Evolutionary conservation across 208 protist genomes (phyloP).

Genomic region (Balamuthia mandrillaris): DNA sequence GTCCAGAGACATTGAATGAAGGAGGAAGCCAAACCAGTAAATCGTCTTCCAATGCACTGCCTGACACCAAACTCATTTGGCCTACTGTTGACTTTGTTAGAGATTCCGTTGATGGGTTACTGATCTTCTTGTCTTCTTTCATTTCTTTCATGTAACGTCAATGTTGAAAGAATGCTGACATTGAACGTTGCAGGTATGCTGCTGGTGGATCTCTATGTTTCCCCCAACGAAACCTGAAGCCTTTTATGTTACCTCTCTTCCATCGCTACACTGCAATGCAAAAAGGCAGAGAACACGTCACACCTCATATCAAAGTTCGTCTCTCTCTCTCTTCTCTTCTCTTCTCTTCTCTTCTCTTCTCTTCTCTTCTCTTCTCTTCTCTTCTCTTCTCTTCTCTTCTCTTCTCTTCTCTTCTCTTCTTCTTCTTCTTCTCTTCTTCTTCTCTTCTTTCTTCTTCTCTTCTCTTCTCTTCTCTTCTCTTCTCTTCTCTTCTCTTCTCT

Average conservation of each 20-base stretch:
- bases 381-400: background rate
- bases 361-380: background rate
- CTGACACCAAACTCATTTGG: background rate
- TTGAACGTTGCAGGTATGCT: background rate
- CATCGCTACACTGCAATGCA: background rate
- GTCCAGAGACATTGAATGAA: too few species aligned
- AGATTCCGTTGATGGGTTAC: constrained; percentile 25
- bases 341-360: background rate
- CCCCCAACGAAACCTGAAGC: background rate
- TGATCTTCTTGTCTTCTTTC: too few species aligned
- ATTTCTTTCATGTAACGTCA: background rate
- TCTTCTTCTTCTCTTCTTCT: background rate
- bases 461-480: too few species aligned
- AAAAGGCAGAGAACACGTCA: background rate
- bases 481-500: too few species aligned
- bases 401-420: background rate
- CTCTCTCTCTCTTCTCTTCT: background rate
- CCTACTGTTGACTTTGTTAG: constrained; percentile 15
- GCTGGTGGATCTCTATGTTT: background rate
- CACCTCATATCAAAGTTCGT: constrained; percentile 16
- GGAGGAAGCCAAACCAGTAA: too few species aligned
- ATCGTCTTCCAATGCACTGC: too few species aligned
- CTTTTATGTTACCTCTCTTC: background rate
- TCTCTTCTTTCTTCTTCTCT: too few species aligned
- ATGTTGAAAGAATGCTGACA: background rate